Evolutionary conservation across 345 rosid species (phyloP).

Genomic region (Mercurialis annua): DNA sequence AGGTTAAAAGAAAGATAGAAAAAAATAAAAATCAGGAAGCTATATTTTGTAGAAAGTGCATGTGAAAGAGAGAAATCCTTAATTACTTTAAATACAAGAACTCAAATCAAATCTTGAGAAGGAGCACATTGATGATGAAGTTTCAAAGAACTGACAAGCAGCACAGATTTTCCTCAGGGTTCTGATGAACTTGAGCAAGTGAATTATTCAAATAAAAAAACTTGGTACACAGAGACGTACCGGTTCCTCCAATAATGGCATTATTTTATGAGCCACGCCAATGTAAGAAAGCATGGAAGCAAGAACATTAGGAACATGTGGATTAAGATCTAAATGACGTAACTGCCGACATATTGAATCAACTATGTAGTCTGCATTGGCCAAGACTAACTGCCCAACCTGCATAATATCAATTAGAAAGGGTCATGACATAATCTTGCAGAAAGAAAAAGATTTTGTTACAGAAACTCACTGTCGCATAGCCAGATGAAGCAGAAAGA

Average conservation of each 20-base stretch:
- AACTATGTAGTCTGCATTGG: slow-evolving; percentile 83
- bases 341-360: slow-evolving; percentile 90
- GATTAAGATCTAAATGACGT: slow-evolving; percentile 85
- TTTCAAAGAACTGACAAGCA: background rate
- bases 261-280: slow-evolving; percentile 71
- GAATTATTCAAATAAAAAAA: no score
- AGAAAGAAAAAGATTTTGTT: slow-evolving; percentile 14
- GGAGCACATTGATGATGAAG: background rate
- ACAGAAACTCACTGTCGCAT: slow-evolving; percentile 55
- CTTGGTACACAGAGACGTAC: slow-evolving; percentile 41
- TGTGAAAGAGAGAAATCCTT: background rate
- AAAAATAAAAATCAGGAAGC: background rate
- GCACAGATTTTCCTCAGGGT: background rate
- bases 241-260: slow-evolving; percentile 91
- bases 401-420: slow-evolving; percentile 29
- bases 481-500: slow-evolving; percentile 54
- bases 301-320: slow-evolving; percentile 86
- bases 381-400: slow-evolving; percentile 88
- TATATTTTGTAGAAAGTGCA: background rate
- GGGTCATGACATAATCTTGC: slow-evolving; percentile 7
- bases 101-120: background rate
- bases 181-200: background rate
- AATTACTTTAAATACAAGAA: background rate
- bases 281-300: slow-evolving; percentile 94
- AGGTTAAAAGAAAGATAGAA: slow-evolving; percentile 1